Evolutionary conservation across 306 rosid genomes (phyloP).

Genomic region (Prunus kanzakura): DNA sequence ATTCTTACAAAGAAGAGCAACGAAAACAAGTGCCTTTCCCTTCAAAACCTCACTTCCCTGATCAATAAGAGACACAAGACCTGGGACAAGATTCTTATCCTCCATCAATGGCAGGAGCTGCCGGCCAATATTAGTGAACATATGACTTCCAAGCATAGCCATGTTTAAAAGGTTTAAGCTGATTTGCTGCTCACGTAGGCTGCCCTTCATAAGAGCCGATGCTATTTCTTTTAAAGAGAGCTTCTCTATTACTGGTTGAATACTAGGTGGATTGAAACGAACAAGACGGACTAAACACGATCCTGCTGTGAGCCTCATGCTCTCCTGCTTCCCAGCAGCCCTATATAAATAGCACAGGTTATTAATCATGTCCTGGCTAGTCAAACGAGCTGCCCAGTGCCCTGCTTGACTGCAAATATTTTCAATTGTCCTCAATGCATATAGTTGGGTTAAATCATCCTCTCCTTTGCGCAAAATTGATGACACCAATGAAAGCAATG

Average conservation of each 20-base stretch:
- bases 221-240: constrained; percentile 81
- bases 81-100: constrained; percentile 81
- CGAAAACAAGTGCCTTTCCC: constrained; percentile 80
- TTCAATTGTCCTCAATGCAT: constrained; percentile 90
- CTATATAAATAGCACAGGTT: constrained; percentile 82
- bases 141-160: constrained; percentile 88
- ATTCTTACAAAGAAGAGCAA: constrained; percentile 82
- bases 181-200: constrained; percentile 90
- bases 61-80: constrained; percentile 73
- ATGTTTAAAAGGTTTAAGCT: constrained; percentile 83
- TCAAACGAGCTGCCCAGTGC: constrained; percentile 78
- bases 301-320: constrained; percentile 94
- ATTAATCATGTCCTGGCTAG: constrained; percentile 73
- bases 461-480: constrained; percentile 89
- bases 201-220: constrained; percentile 74
- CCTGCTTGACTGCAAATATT: constrained; percentile 95
- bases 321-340: constrained; percentile 92
- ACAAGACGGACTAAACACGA: constrained; percentile 93
- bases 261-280: constrained; percentile 77
- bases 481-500: constrained; percentile 74
- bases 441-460: constrained; percentile 87
- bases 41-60: constrained; percentile 90
- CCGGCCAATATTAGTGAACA: constrained; percentile 67
- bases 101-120: constrained; percentile 67
- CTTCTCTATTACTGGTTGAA: constrained; percentile 70